Evolutionary conservation across 2,329 filamentous ascomycete genomes (phyloP).

Genomic region (Aphanoascus verrucosus): DNA sequence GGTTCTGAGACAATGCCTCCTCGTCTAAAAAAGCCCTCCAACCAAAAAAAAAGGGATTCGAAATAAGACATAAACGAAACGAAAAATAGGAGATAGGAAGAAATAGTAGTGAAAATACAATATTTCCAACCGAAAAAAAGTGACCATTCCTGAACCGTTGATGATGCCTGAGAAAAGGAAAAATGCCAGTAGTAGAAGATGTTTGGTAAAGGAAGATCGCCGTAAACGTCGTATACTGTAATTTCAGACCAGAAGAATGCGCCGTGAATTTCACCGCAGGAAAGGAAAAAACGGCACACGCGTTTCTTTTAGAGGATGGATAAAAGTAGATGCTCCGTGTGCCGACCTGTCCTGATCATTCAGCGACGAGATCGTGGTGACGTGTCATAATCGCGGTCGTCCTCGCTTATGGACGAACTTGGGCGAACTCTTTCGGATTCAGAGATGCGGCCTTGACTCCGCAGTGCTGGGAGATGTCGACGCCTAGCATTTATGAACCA

Average conservation of each 20-base stretch:
- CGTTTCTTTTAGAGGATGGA: not conserved
- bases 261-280: not conserved
- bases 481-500: slow-evolving; percentile 45
- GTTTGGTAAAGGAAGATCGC: not conserved
- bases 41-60: not conserved
- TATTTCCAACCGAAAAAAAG: slow-evolving; percentile 10
- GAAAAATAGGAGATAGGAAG: not conserved
- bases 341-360: not conserved
- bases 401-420: slow-evolving; percentile 7
- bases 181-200: not conserved
- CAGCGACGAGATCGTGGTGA: slow-evolving; percentile 7
- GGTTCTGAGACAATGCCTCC: not conserved
- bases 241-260: not conserved
- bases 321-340: not conserved
- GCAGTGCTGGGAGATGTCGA: slow-evolving; percentile 38
- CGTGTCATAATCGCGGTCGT: slow-evolving; percentile 11
- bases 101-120: slow-evolving; percentile 2
- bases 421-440: slow-evolving; percentile 8
- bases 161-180: slow-evolving; percentile 2
- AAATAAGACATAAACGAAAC: slow-evolving; percentile 6
- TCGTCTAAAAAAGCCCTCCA: not conserved
- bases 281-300: not conserved
- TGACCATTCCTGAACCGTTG: not conserved
- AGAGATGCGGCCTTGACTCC: slow-evolving; percentile 27
- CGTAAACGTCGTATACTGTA: not conserved